phyloP scores from a whole-genome alignment of 768 basidiomycete species.

The Suillus luteus region DNA sequence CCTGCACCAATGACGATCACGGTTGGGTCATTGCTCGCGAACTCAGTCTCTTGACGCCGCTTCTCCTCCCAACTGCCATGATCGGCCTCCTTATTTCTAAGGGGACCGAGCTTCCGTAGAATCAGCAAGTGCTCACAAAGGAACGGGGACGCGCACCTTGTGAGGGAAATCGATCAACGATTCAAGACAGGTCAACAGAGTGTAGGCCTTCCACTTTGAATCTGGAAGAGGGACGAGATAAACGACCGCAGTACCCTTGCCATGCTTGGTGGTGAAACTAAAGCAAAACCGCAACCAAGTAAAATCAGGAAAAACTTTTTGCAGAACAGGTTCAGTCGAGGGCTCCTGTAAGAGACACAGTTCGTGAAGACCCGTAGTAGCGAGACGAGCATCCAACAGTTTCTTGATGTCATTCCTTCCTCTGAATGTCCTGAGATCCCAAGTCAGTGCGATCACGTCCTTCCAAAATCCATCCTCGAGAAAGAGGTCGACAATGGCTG shows the following conservation, averaged over 20 bases:
- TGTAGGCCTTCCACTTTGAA: conserved; percentile 59
- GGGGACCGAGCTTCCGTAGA: conserved; percentile 34
- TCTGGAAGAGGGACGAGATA: conserved; percentile 50
- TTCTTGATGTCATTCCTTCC: conserved; percentile 39
- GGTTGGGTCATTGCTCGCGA: conserved; percentile 50
- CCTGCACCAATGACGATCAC: conserved; percentile 68
- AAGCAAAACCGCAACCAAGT: conserved; percentile 59
- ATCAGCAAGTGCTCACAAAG: conserved; percentile 5
- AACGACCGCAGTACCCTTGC: conserved; percentile 52
- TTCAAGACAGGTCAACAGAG: conserved; percentile 61
- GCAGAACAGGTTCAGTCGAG: conserved; percentile 35
- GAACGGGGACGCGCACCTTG: conserved; percentile 26
- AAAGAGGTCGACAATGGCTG: conserved; percentile 28
- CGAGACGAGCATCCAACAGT: conserved; percentile 44
- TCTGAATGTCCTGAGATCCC: conserved; percentile 54
- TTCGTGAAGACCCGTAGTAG: conserved; percentile 21
- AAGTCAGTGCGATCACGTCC: conserved; percentile 54
- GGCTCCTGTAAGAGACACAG: conserved; percentile 23
- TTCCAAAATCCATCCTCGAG: conserved; percentile 47
- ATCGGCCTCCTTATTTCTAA: conserved; percentile 44
- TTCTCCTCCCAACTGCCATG: conserved; percentile 58
- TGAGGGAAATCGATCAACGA: conserved; percentile 59
- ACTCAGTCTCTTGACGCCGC: conserved; percentile 45
- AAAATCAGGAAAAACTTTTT: conserved; percentile 52
- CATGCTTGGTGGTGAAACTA: conserved; percentile 52